Evolutionary conservation across 1,284 basidiomycete genomes (phyloP), one percentile per base, ranked within the genome.

Genomic region (Farysia itapuensis): DNA sequence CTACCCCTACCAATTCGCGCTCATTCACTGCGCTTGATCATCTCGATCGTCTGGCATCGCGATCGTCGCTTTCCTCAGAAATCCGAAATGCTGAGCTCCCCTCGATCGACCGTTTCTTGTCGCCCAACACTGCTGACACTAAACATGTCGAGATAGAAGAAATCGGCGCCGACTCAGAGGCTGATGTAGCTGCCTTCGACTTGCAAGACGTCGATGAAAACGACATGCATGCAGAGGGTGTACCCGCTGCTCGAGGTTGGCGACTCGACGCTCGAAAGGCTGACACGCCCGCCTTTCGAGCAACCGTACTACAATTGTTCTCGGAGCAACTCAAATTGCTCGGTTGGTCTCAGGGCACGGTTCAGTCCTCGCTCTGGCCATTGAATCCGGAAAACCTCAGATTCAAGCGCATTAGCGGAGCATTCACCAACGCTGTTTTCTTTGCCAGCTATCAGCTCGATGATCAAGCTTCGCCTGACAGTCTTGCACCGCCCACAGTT

Each of bases 191-290:
- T 7, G 26, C 45, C 28, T 65, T 65, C 35, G 70, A 72, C 29
- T 35, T 48, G 8, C 39, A 64, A 14, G 71, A 74, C 40, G 70
- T 63, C 15, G 64, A 70, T 24, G 73, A 74, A 36, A 72, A 74
- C 15, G 73, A 75, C 39, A 74, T 75, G 72, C 73, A 75, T 21
- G 73, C 73, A n/a, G 56, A 61, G 16, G 73, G 73, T 8, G 56
- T 75, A 4, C 73, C 73, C 2, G 71, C 71, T 2, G 73, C 73
- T 3, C 56, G 71, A 23, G 70, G 70, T 7, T 72, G 60, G 63
- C 40, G 51, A 13, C 52, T 74, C 24, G 65, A 72, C 25, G 59
- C 64, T 15, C 57, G 70, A 33, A 39, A 59, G 29, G 30, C 67
- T 9, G 67, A 73, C 19, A 65, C 64, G 14, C 4, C 16, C 0